A percentile compares a stretch with the other conserved stretches of the same genome.
These are phyloP conservation scores for Flaveria floridana DNA, from an alignment of 140 eudicot species.

Conservation along the genomic window DNA sequence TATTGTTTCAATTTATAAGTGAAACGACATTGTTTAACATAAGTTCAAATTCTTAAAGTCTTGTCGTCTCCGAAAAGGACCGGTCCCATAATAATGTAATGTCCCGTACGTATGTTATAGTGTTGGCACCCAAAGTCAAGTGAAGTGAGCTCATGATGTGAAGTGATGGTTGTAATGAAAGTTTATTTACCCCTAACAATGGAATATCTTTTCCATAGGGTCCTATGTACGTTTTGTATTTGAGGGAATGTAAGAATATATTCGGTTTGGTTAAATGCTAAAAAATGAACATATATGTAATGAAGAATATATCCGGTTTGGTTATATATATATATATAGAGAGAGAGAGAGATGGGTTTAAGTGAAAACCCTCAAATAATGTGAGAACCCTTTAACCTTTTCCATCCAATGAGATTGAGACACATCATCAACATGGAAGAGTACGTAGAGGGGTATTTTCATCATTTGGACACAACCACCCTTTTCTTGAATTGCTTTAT, in stretches of 20 bases:
- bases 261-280: no score
- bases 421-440: no score
- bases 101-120: not conserved
- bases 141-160: not conserved
- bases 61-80: not conserved
- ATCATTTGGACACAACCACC: no score
- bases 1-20: not conserved
- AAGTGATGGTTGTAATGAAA: not conserved
- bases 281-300: no score
- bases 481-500: no score
- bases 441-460: no score
- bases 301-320: no score
- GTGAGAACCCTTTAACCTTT: no score
- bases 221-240: slow-evolving; percentile 1
- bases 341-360: no score
- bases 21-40: not conserved
- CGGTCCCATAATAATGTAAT: not conserved
- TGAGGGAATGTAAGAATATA: not conserved
- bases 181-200: not conserved
- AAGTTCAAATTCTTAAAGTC: not conserved
- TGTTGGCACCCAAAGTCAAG: slow-evolving; percentile 5
- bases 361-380: no score
- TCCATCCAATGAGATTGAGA: no score
- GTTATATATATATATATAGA: no score
- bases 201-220: not conserved